phyloP scores from a whole-genome alignment of 2,329 filamentous ascomycete species.

The Colletotrichum neosansevieriae region DNA sequence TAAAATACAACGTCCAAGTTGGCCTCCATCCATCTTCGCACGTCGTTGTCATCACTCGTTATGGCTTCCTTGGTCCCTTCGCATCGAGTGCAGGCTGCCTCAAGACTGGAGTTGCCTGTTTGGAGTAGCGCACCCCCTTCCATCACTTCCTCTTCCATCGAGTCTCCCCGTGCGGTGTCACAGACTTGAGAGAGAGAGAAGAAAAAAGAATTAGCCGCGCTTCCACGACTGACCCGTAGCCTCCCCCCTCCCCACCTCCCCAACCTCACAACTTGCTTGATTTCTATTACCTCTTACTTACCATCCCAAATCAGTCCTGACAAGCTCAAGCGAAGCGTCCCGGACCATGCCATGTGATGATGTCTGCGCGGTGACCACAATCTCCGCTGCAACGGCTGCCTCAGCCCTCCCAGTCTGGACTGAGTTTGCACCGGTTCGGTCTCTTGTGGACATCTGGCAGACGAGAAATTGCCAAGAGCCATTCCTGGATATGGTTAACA shows the following conservation, averaged over 20 bases:
- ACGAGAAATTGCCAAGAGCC: constrained; percentile 23
- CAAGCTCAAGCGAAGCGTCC: constrained; percentile 32
- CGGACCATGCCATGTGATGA: constrained; percentile 36
- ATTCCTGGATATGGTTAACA: constrained; percentile 26
- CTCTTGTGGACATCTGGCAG: constrained; percentile 17
- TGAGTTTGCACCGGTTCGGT: constrained; percentile 7
- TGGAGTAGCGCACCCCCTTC: constrained; percentile 8
- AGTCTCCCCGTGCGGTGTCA: constrained; percentile 14
- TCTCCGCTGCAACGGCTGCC: constrained; percentile 19
- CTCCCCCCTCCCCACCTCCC: neutral
- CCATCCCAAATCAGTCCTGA: constrained; percentile 19
- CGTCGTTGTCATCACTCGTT: constrained; percentile 27
- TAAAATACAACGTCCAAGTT: constrained; percentile 23
- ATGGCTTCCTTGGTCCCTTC: neutral
- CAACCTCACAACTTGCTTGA: constrained; percentile 11
- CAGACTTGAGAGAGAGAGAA: constrained; percentile 2
- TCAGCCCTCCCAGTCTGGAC: constrained; percentile 10
- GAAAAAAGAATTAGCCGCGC: constrained; percentile 5
- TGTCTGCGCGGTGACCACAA: constrained; percentile 32
- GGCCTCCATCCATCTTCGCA: constrained; percentile 38
- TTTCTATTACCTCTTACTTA: constrained; percentile 22
- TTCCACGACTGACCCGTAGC: neutral
- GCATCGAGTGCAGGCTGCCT: constrained; percentile 9
- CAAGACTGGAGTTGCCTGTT: constrained; percentile 18
- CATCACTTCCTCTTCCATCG: constrained; percentile 9